These are phyloP conservation scores for Polyplosphaeria fusca DNA, from an alignment of 495 filamentous ascomycete genomes.

Conservation along the genomic window DNA sequence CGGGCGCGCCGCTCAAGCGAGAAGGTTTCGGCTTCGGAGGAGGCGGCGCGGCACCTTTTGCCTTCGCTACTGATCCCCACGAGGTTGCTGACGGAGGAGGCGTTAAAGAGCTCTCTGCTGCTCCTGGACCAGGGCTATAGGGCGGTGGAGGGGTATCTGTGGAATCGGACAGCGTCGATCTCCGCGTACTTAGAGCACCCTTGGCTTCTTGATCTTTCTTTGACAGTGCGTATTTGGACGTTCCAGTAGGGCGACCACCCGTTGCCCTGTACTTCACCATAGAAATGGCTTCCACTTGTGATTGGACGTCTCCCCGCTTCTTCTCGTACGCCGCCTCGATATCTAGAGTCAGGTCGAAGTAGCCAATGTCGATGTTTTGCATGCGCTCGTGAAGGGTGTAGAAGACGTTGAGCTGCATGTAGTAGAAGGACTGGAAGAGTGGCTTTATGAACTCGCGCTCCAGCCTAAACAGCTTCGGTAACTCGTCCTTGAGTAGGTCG, in stretches of 20 bases:
- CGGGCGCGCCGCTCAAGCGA: conserved; percentile 61
- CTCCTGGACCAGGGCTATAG: conserved; percentile 49
- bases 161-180: conserved; percentile 44
- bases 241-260: conserved; percentile 60
- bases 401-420: conserved; percentile 99
- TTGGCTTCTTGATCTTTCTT: conserved; percentile 38
- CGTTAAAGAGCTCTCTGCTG: conserved; percentile 32
- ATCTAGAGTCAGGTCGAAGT: conserved; percentile 88
- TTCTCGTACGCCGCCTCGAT: conserved; percentile 84
- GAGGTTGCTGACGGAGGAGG: conserved; percentile 43
- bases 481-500: conserved; percentile 89
- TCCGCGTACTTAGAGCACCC: conserved; percentile 33
- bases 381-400: conserved; percentile 98
- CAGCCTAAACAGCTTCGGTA: conserved; percentile 87
- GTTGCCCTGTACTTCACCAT: conserved; percentile 89
- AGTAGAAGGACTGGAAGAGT: conserved; percentile 98
- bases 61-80: conserved; percentile 63
- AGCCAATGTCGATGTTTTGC: conserved; percentile 93
- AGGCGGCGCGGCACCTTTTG: conserved; percentile 80
- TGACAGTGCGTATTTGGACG: conserved; percentile 41
- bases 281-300: conserved; percentile 71
- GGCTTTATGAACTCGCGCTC: conserved; percentile 96
- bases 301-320: conserved; percentile 83
- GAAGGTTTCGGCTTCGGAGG: conserved; percentile 89
- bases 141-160: conserved; percentile 68